Evolutionary conservation across 306 rosid species (phyloP).

Genomic region (Pyrus pyrifolia): DNA sequence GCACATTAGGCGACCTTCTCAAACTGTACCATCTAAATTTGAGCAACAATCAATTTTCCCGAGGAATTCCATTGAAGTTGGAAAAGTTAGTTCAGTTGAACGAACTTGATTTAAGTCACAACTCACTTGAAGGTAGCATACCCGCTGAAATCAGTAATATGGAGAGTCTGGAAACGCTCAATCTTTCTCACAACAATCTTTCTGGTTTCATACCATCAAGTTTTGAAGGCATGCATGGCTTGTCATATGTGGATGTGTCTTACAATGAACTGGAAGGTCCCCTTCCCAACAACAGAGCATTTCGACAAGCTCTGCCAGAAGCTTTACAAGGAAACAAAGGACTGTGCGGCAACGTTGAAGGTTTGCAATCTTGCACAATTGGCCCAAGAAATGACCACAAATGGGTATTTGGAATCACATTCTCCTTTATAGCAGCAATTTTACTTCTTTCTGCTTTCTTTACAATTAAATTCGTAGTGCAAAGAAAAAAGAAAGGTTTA

Average conservation of each 20-base stretch:
- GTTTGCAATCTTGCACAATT: background rate
- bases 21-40: conserved; percentile 7
- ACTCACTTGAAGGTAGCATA: conserved; percentile 18
- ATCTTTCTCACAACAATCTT: conserved; percentile 32
- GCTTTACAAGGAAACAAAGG: background rate
- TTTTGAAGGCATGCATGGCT: background rate
- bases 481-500: background rate
- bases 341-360: background rate
- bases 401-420: background rate
- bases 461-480: background rate
- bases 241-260: background rate
- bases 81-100: conserved; percentile 3
- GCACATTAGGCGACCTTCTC: background rate
- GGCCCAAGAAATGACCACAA: background rate
- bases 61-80: conserved; percentile 14
- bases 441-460: background rate
- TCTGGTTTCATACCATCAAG: conserved; percentile 11
- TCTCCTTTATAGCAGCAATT: background rate
- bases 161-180: background rate
- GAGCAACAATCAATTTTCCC: conserved; percentile 10
- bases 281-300: background rate
- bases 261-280: background rate
- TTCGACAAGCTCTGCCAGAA: background rate
- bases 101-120: conserved; percentile 18
- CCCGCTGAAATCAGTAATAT: conserved; percentile 3